phyloP scores from a whole-genome alignment of 768 basidiomycete genomes.

The Lactarius sp. region DNA sequence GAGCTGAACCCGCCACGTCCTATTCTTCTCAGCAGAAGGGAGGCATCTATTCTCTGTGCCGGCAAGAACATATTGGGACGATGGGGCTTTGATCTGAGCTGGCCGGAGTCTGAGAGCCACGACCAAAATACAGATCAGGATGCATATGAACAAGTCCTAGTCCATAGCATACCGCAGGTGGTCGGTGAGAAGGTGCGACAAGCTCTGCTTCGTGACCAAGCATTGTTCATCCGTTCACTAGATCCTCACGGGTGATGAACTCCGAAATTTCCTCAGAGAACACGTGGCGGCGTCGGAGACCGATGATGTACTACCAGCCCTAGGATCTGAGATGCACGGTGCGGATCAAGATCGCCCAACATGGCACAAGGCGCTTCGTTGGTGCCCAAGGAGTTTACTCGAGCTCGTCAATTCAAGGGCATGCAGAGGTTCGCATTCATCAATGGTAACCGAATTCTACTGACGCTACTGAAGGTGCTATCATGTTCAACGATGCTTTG shows the following conservation, averaged over 20 bases:
- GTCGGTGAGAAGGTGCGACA: constrained; percentile 58
- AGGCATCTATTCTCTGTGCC: constrained; percentile 46
- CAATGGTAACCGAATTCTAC: background rate
- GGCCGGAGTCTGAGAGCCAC: constrained; percentile 29
- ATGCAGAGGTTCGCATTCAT: constrained; percentile 65
- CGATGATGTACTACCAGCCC: constrained; percentile 33
- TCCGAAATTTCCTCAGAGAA: constrained; percentile 70
- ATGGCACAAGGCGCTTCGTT: constrained; percentile 72
- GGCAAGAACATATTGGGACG: constrained; percentile 47
- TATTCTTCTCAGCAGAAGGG: constrained; percentile 61
- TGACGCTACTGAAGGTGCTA: constrained; percentile 58
- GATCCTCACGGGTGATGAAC: constrained; percentile 64
- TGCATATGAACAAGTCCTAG: constrained; percentile 60
- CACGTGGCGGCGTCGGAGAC: constrained; percentile 59
- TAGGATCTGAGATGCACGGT: constrained; percentile 4
- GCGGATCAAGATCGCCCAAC: constrained; percentile 10
- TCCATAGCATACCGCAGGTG: constrained; percentile 61
- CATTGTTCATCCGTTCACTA: constrained; percentile 30
- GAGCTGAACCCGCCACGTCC: constrained; percentile 50
- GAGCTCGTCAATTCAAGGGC: constrained; percentile 93
- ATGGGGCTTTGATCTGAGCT: constrained; percentile 65
- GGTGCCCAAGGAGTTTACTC: constrained; percentile 77
- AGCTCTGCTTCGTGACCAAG: background rate
- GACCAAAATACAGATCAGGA: constrained; percentile 29
- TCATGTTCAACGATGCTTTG: constrained; percentile 93